These are phyloP conservation scores for Calophaca sinica DNA, from an alignment of 306 rosid genomes.

Conservation along the genomic window DNA sequence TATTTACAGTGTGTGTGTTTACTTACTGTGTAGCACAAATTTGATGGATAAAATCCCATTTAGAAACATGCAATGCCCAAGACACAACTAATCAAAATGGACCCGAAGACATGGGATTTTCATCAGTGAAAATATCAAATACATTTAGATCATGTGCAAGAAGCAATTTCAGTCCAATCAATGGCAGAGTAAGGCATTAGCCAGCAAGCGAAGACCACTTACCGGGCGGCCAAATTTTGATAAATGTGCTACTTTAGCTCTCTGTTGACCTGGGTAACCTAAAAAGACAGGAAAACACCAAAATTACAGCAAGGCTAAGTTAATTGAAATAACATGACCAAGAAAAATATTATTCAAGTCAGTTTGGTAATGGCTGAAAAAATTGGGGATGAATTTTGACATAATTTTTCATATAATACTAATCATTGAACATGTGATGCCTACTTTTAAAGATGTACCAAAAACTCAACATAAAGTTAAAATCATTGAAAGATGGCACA, in stretches of 20 bases:
- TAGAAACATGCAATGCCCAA: slow-evolving; percentile 11
- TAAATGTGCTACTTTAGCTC: slow-evolving; percentile 74
- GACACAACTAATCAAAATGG: slow-evolving; percentile 18
- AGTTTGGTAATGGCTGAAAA: slow-evolving; percentile 1
- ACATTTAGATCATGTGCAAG: slow-evolving; percentile 22
- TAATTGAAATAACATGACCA: slow-evolving; percentile 16
- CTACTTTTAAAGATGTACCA: background rate
- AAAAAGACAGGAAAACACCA: slow-evolving; percentile 34
- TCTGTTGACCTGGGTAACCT: slow-evolving; percentile 87
- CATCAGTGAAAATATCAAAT: background rate
- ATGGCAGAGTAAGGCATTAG: slow-evolving; percentile 30
- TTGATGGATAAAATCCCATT: slow-evolving; percentile 2
- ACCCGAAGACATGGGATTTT: slow-evolving; percentile 5
- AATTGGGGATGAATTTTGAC: background rate
- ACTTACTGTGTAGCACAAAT: background rate
- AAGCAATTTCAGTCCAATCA: slow-evolving; percentile 24
- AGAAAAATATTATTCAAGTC: slow-evolving; percentile 12
- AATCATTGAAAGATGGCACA: slow-evolving; percentile 26
- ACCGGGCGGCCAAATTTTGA: slow-evolving; percentile 96
- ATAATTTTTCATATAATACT: background rate
- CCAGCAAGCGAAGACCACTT: slow-evolving; percentile 49
- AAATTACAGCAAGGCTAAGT: background rate
- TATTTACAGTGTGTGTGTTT: too few relatives aligned
- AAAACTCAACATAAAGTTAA: background rate
- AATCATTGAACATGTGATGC: background rate